Evolutionary conservation across 2,329 filamentous ascomycete species (phyloP).

Genomic region (Ophiostoma fasciatum): DNA sequence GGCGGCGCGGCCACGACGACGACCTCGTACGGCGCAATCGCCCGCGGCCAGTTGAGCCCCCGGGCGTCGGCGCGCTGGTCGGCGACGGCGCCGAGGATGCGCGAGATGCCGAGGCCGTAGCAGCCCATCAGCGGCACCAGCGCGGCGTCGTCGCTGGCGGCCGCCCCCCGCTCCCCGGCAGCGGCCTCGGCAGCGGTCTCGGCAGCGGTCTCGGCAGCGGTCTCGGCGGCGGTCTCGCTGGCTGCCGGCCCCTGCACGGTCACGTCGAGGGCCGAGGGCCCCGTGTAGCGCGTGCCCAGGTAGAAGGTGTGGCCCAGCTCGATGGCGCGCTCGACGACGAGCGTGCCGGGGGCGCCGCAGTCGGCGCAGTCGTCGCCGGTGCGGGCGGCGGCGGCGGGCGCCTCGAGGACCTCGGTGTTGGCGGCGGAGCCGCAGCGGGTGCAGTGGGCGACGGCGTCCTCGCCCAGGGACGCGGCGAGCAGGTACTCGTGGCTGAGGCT

Average conservation of each 20-base stretch:
- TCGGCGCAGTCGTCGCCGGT: conserved; percentile 58
- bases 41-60: conserved; percentile 78
- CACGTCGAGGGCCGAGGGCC: conserved; percentile 46
- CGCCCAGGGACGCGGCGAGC: conserved; percentile 62
- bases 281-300: conserved; percentile 75
- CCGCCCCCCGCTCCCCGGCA: too few relatives aligned
- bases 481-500: conserved; percentile 92
- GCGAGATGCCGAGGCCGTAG: conserved; percentile 85
- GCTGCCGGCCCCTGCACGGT: conserved; percentile 20
- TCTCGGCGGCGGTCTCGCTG: background rate
- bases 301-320: conserved; percentile 94
- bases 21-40: conserved; percentile 72
- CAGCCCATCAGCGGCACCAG: conserved; percentile 68
- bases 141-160: conserved; percentile 17
- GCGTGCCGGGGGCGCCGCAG: conserved; percentile 42
- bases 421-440: conserved; percentile 57
- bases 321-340: conserved; percentile 58
- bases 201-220: too few relatives aligned
- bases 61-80: conserved; percentile 54
- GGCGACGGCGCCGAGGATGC: conserved; percentile 76
- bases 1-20: conserved; percentile 40
- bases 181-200: too few relatives aligned
- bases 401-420: conserved; percentile 69
- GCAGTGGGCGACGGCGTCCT: conserved; percentile 74
- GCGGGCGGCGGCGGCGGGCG: conserved; percentile 20